A percentile compares a stretch with the other conserved stretches of the same genome.
Conservation (phyloP, 257 asterid genomes). For the Forsythia viridissima region DNA sequence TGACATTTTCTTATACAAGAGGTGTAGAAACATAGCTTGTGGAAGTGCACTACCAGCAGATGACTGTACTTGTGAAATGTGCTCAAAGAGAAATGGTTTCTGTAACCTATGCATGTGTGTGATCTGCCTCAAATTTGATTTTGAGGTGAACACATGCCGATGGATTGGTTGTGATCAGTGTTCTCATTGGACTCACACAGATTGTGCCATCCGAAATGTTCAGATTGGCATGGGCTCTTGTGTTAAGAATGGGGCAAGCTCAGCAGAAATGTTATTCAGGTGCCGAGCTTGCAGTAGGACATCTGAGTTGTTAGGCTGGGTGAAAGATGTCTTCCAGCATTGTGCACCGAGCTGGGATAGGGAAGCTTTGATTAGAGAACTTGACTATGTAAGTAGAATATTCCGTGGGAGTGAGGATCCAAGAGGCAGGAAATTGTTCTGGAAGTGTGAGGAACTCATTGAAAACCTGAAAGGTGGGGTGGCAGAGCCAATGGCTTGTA, state of each 20-base stretch:
- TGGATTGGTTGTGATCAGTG: conserved; percentile 96
- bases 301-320: conserved; percentile 95
- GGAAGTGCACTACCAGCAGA: conserved; percentile 83
- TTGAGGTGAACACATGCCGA: conserved; percentile 92
- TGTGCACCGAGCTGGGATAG: conserved; percentile 96
- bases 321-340: conserved; percentile 89
- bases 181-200: conserved; percentile 99
- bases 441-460: conserved; percentile 87
- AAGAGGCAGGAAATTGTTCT: conserved; percentile 68
- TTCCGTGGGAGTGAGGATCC: conserved; percentile 83
- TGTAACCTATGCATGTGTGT: conserved; percentile 99
- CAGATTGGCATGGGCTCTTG: conserved; percentile 79
- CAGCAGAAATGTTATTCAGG: conserved; percentile 79
- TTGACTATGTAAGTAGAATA: conserved; percentile 85
- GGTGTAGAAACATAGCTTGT: conserved; percentile 89
- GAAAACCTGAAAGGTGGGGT: conserved; percentile 71
- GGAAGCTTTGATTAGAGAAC: conserved; percentile 79
- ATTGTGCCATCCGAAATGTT: conserved; percentile 87
- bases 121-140: conserved; percentile 88
- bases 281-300: conserved; percentile 89
- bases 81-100: conserved; percentile 82
- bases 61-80: conserved; percentile 79
- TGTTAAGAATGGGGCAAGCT: conserved; percentile 61
- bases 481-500: conserved; percentile 67
- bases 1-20: conserved; percentile 79